Conservation (phyloP, 2,329 filamentous ascomycete genomes). For the Niveomyces coronatus region DNA sequence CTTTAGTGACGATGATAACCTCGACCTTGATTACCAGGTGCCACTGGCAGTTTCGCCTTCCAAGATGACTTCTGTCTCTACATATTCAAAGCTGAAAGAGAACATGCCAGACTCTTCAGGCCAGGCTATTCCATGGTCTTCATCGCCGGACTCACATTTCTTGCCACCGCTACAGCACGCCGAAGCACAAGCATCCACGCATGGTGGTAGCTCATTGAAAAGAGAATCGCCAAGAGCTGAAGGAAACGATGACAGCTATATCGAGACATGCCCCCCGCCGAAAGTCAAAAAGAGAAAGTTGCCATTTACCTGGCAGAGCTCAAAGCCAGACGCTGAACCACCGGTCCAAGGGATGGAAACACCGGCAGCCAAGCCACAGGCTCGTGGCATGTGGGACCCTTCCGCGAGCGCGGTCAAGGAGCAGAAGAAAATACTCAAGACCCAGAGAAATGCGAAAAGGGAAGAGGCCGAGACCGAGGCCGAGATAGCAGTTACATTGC, state of each 20-base stretch:
- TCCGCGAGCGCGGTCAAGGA: slow-evolving; percentile 67
- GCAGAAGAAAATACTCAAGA: slow-evolving; percentile 65
- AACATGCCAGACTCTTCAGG: slow-evolving; percentile 19
- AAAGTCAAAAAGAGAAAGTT: slow-evolving; percentile 53
- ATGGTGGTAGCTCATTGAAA: slow-evolving; percentile 26
- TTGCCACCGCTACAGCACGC: slow-evolving; percentile 23
- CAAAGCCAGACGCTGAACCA: slow-evolving; percentile 19
- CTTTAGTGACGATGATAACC: slow-evolving; percentile 72
- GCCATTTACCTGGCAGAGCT: slow-evolving; percentile 33
- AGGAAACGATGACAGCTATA: slow-evolving; percentile 17
- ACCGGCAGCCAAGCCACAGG: slow-evolving; percentile 17
- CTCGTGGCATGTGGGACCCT: slow-evolving; percentile 52
- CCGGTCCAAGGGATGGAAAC: slow-evolving; percentile 17
- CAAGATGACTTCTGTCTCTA: slow-evolving; percentile 13
- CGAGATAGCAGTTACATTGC: not conserved
- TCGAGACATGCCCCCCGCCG: slow-evolving; percentile 17
- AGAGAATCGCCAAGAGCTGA: slow-evolving; percentile 28
- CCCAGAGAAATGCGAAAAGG: slow-evolving; percentile 27
- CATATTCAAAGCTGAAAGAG: slow-evolving; percentile 14
- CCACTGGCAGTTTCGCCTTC: slow-evolving; percentile 36
- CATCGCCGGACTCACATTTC: slow-evolving; percentile 45
- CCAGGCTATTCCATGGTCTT: slow-evolving; percentile 59
- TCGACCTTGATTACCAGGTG: slow-evolving; percentile 59
- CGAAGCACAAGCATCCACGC: slow-evolving; percentile 12
- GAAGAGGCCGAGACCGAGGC: slow-evolving; percentile 30